Conservation (phyloP, 768 basidiomycete genomes). For the Rhizopogon sp. region DNA sequence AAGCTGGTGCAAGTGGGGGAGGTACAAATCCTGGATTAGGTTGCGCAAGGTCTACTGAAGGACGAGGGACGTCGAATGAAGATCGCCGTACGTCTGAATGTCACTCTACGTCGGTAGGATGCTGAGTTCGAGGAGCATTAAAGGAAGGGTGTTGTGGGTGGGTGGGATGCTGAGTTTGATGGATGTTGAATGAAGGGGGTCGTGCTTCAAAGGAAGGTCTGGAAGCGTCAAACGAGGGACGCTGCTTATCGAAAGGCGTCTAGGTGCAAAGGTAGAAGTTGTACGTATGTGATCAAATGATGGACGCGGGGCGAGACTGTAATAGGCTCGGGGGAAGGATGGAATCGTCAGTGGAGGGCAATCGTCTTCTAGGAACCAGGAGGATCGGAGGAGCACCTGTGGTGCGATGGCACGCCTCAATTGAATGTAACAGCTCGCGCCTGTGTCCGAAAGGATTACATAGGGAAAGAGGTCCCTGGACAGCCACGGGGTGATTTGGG, state of each 20-base stretch:
- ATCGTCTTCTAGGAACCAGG: neutral
- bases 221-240: neutral
- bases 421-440: too few relatives aligned
- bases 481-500: too few relatives aligned
- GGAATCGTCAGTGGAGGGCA: neutral
- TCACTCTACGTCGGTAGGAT: neutral
- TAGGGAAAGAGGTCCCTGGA: too few relatives aligned
- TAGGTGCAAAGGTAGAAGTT: slow-evolving; percentile 10
- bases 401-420: neutral
- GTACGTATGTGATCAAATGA: slow-evolving; percentile 13
- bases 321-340: slow-evolving; percentile 7
- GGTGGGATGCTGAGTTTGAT: neutral
- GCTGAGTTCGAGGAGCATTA: slow-evolving; percentile 6
- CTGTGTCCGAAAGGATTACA: too few relatives aligned
- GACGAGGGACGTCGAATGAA: slow-evolving; percentile 9
- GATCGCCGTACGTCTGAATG: slow-evolving; percentile 2
- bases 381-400: slow-evolving; percentile 6
- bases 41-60: neutral
- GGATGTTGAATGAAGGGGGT: slow-evolving; percentile 12
- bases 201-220: slow-evolving; percentile 1
- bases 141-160: slow-evolving; percentile 6
- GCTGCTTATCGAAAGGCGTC: slow-evolving; percentile 11
- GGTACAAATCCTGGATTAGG: neutral
- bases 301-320: slow-evolving; percentile 4
- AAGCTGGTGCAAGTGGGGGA: neutral